Conservation (phyloP, 768 basidiomycete species). For the Leucocoprinus leucothites region DNA sequence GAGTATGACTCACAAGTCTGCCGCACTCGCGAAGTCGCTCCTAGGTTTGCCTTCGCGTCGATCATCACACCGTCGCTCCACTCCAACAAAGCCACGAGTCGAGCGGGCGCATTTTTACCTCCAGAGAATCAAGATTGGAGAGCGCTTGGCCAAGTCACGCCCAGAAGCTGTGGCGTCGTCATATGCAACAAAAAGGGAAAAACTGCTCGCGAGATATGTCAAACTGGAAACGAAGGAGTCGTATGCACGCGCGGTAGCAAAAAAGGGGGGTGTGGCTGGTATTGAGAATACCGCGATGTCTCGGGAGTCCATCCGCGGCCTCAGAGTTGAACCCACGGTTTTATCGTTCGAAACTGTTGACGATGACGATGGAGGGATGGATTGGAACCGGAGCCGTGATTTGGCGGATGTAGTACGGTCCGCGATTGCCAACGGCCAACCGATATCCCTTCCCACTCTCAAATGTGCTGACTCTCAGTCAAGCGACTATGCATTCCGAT, state of each 20-base stretch:
- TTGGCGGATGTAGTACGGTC: slow-evolving; percentile 26
- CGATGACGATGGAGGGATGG: slow-evolving; percentile 27
- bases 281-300: not conserved
- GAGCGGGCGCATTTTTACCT: slow-evolving; percentile 16
- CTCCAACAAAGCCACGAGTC: slow-evolving; percentile 5
- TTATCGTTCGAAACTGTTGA: slow-evolving; percentile 26
- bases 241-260: slow-evolving; percentile 5
- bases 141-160: slow-evolving; percentile 39
- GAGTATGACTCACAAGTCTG: not conserved
- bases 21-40: not conserved
- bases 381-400: slow-evolving; percentile 33
- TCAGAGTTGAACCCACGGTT: slow-evolving; percentile 16
- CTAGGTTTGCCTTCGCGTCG: not conserved
- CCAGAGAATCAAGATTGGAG: slow-evolving; percentile 28
- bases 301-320: not conserved
- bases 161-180: slow-evolving; percentile 37
- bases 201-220: slow-evolving; percentile 15
- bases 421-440: slow-evolving; percentile 2
- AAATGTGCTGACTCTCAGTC: slow-evolving; percentile 12
- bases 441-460: not conserved
- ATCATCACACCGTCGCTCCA: not conserved
- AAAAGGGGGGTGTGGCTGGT: not conserved
- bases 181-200: slow-evolving; percentile 25
- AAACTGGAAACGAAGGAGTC: slow-evolving; percentile 9
- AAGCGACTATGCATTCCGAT: slow-evolving; percentile 7